A percentile compares a stretch with the other conserved stretches of the same genome.
These are phyloP conservation scores for Hemerocallis citrina DNA, from an alignment of 106 monocot species.

Conservation along the genomic window DNA sequence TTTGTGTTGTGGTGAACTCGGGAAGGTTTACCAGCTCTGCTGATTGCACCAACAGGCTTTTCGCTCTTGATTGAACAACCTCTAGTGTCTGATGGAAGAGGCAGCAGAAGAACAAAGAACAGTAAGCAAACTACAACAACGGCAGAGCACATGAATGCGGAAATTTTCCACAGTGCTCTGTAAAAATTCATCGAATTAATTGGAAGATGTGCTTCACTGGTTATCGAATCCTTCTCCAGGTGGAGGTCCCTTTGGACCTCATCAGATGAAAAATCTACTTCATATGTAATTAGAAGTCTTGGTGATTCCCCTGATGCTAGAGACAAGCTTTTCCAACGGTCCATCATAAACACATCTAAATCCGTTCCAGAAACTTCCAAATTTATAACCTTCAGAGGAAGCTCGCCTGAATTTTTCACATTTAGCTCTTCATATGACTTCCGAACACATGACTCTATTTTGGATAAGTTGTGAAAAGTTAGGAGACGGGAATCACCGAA, in stretches of 20 bases:
- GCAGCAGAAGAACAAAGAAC: constrained; percentile 6
- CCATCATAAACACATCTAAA: constrained; percentile 46
- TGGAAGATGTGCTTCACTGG: constrained; percentile 55
- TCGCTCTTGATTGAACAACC: constrained; percentile 22
- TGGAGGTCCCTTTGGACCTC: constrained; percentile 54
- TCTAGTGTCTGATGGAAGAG: constrained; percentile 11
- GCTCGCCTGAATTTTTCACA: constrained; percentile 59
- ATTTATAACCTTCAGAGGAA: constrained; percentile 57
- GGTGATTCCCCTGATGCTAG: constrained; percentile 53
- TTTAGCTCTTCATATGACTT: constrained; percentile 44
- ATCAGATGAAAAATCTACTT: constrained; percentile 38
- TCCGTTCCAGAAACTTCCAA: constrained; percentile 49
- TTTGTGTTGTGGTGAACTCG: constrained; percentile 20
- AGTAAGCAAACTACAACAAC: neutral
- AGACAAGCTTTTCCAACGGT: constrained; percentile 45
- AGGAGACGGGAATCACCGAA: constrained; percentile 50
- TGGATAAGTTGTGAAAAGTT: constrained; percentile 22
- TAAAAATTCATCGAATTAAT: constrained; percentile 35
- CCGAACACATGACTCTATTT: constrained; percentile 22
- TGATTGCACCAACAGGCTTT: constrained; percentile 7
- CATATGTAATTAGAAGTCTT: constrained; percentile 44
- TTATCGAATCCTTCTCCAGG: constrained; percentile 44
- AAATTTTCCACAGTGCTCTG: constrained; percentile 14
- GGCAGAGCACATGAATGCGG: constrained; percentile 16
- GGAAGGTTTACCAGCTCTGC: constrained; percentile 16